These are phyloP conservation scores for Lentinula raphanica DNA, from an alignment of 768 basidiomycete species.

Conservation along the genomic window DNA sequence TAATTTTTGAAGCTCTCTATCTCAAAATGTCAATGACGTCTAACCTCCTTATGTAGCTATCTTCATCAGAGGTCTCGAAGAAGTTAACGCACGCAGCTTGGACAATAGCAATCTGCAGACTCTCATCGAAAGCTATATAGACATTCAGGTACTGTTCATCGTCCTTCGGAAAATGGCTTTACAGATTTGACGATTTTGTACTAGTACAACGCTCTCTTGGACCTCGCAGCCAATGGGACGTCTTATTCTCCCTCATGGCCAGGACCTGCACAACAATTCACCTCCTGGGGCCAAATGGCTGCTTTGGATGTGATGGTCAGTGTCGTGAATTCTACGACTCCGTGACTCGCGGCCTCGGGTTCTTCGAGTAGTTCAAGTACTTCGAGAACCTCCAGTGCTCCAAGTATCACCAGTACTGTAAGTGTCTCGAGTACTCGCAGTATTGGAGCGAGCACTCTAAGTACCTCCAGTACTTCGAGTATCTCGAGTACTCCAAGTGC, in stretches of 20 bases:
- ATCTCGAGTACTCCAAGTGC: too few relatives aligned
- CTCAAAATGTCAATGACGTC: background rate
- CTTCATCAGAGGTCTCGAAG: conserved; percentile 42
- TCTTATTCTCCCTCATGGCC: conserved; percentile 42
- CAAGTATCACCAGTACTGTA: too few relatives aligned
- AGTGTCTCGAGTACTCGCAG: too few relatives aligned
- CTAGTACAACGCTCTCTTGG: conserved; percentile 46
- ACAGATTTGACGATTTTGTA: too few relatives aligned
- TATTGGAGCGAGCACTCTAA: background rate
- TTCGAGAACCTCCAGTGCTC: background rate
- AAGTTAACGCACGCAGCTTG: conserved; percentile 36
- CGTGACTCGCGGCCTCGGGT: background rate
- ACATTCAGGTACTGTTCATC: conserved; percentile 37
- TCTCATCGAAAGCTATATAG: conserved; percentile 42
- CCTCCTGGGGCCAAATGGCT: conserved; percentile 45
- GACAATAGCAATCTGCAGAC: conserved; percentile 30
- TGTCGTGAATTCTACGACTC: background rate
- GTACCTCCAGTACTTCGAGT: background rate
- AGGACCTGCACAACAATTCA: conserved; percentile 40
- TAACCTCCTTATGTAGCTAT: conserved; percentile 24
- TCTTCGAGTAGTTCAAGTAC: background rate
- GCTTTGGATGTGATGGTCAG: conserved; percentile 34
- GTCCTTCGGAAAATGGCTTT: background rate
- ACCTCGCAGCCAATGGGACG: conserved; percentile 37
- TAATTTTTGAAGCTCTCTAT: background rate